Conservation (phyloP, 495 filamentous ascomycete species). For the Rhizodiscina lignyota region DNA sequence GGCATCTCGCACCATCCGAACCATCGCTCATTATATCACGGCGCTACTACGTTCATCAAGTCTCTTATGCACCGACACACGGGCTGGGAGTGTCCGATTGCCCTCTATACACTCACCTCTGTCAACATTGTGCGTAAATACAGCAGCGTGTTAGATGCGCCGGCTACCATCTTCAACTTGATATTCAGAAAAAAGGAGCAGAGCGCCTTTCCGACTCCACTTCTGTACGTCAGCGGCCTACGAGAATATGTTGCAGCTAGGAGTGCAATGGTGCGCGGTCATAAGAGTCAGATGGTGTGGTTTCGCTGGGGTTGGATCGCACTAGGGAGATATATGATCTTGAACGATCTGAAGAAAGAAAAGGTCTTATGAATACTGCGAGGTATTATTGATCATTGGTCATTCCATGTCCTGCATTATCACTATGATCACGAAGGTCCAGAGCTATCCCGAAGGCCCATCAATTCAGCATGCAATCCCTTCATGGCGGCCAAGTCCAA, state of each 20-base stretch:
- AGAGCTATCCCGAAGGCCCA: too few species aligned
- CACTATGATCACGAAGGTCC: too few species aligned
- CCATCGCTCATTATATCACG: slow-evolving; percentile 73
- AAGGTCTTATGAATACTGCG: slow-evolving; percentile 22
- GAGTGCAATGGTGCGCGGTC: slow-evolving; percentile 70
- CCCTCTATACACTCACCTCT: slow-evolving; percentile 65
- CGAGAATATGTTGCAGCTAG: slow-evolving; percentile 48
- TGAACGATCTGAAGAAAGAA: slow-evolving; percentile 74
- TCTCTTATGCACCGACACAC: slow-evolving; percentile 40
- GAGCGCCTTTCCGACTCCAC: slow-evolving; percentile 31
- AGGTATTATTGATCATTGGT: too few species aligned
- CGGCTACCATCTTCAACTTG: slow-evolving; percentile 36
- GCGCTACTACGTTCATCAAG: slow-evolving; percentile 56
- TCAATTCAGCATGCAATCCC: too few species aligned
- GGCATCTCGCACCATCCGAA: slow-evolving; percentile 83
- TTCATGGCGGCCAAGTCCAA: too few species aligned
- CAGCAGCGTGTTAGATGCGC: slow-evolving; percentile 52
- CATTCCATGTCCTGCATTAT: too few species aligned
- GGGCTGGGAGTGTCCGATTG: slow-evolving; percentile 56
- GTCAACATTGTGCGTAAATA: slow-evolving; percentile 68
- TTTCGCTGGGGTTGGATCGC: slow-evolving; percentile 94
- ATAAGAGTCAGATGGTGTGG: slow-evolving; percentile 96
- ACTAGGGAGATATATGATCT: slow-evolving; percentile 81
- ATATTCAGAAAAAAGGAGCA: slow-evolving; percentile 22
- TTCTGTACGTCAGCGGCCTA: slow-evolving; percentile 51